Conservation (phyloP, 2,329 filamentous ascomycete genomes). For the Fusarium sp. region DNA sequence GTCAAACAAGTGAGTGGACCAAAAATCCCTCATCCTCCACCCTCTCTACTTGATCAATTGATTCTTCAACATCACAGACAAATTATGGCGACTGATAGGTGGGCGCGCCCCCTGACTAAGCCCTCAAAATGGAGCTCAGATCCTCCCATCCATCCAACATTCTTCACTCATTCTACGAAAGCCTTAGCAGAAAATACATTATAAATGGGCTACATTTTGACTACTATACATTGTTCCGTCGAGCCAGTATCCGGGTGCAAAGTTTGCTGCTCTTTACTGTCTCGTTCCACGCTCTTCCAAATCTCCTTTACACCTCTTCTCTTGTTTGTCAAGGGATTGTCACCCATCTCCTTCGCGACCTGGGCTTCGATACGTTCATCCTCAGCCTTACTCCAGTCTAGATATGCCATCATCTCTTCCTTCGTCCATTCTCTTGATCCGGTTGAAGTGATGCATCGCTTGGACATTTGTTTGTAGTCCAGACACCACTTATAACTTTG, state of each 20-base stretch:
- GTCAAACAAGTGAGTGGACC: no score
- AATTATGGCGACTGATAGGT: no score
- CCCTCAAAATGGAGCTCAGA: background rate
- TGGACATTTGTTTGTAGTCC: constrained; percentile 30
- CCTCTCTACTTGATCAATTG: no score
- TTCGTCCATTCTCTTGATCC: constrained; percentile 14
- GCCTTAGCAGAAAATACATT: background rate
- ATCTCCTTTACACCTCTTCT: background rate
- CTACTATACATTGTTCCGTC: background rate
- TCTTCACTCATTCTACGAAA: background rate
- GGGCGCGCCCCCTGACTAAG: background rate
- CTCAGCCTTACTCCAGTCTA: background rate
- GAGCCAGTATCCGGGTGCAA: background rate
- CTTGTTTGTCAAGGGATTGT: background rate
- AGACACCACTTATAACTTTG: constrained; percentile 33
- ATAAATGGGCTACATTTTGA: background rate
- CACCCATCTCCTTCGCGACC: background rate
- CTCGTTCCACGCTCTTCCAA: background rate
- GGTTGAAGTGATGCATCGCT: constrained; percentile 10
- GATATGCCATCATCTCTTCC: background rate
- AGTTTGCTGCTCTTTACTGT: background rate
- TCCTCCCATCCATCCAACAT: background rate
- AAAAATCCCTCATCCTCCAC: no score
- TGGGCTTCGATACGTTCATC: background rate
- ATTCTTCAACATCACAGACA: no score